These are phyloP conservation scores for Picea glauca DNA, from an alignment of 75 land plant species.

Conservation along the genomic window DNA sequence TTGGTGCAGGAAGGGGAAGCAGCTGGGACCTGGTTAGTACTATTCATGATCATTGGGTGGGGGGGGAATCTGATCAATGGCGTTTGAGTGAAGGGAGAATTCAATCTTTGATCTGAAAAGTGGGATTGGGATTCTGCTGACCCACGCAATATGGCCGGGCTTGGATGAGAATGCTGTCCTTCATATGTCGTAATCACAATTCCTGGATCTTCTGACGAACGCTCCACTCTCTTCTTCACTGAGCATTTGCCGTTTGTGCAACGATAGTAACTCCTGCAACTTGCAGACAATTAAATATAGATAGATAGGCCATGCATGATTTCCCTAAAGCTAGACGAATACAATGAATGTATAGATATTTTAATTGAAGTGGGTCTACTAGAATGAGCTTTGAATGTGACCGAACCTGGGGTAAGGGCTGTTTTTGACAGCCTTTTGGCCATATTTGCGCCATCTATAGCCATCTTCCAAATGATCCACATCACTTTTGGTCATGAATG, in stretches of 20 bases:
- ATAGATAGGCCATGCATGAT: too few relatives aligned
- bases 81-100: slow-evolving; percentile 11
- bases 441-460: slow-evolving; percentile 83
- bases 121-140: slow-evolving; percentile 7
- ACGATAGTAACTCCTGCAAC: slow-evolving; percentile 54
- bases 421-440: slow-evolving; percentile 86
- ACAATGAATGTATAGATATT: too few relatives aligned
- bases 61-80: neutral
- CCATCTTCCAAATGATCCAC: slow-evolving; percentile 82
- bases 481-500: slow-evolving; percentile 77
- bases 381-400: too few relatives aligned
- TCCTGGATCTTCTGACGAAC: slow-evolving; percentile 46
- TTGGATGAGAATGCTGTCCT: slow-evolving; percentile 49
- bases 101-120: slow-evolving; percentile 1
- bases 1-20: neutral
- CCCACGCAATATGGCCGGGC: slow-evolving; percentile 40
- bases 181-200: slow-evolving; percentile 59
- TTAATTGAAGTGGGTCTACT: too few relatives aligned
- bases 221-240: slow-evolving; percentile 59
- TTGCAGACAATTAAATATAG: neutral
- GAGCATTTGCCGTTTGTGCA: slow-evolving; percentile 53
- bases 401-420: slow-evolving; percentile 78
- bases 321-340: too few relatives aligned
- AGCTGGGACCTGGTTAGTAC: slow-evolving; percentile 8
- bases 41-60: neutral